Evolutionary conservation across 169 alveolate genomes (phyloP), one percentile per base, ranked within the genome.

Genomic region (Fabrea salina): DNA sequence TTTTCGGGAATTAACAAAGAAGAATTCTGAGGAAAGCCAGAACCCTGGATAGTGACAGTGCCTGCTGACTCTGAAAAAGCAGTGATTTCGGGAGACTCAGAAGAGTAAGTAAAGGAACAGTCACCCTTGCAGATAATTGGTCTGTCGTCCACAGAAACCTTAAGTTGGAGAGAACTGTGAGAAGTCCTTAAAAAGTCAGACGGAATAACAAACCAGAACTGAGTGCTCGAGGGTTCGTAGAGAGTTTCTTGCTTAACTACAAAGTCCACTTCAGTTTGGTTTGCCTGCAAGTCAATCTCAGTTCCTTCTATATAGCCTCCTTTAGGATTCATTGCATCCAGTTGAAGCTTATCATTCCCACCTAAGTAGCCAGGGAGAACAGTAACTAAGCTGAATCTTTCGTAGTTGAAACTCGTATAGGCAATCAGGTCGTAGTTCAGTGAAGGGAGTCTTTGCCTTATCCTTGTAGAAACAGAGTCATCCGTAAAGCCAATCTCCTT

Each of bases 161-260:
- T 41, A 7, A 47, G 25, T 22, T 70, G 66, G 25, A 39, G 79
- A 41, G 39, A 4, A 0, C 35, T 19, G 25, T 50, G 47, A 44
- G 25, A 19, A 1, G 19, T 19, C 35, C 79, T 41, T 7, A 70
- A 70, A 50, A 70, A 50, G n/a, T 70, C 79, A 8, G 67, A 43
- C 16, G 79, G 79, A 37, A 70, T 50, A 13, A 70, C 79, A 19
- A 39, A 50, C 54, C 39, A 70, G 68, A 44, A 70, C 16, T 43
- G 35, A 19, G 37, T 35, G 27, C n/a, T 32, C 16, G 49, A 16
- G 4, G 39, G 41, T 3, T 11, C 30, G 39, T 44, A 50, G 16
- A 44, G 67, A n/a, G n/a, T n/a, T n/a, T n/a, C n/a, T n/a, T n/a
- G n/a, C n/a, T n/a, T n/a, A n/a, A n/a, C n/a, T n/a, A n/a, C n/a